phyloP scores from a whole-genome alignment of 225 moss, liverwort and hornwort species.

The Polytrichum commune region DNA sequence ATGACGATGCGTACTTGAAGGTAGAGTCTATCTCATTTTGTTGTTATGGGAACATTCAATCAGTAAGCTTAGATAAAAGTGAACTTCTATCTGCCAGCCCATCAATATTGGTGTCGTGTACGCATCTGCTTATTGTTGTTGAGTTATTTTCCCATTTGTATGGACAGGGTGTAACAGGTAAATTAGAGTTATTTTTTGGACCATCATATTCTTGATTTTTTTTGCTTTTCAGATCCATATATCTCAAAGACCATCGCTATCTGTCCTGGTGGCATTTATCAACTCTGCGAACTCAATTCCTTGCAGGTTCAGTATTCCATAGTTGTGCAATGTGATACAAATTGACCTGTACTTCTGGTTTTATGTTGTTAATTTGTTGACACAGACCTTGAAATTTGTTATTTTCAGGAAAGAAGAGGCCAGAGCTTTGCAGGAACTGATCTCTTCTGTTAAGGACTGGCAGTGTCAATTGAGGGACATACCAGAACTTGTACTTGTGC shows the following conservation, averaged over 20 bases:
- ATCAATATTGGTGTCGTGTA: too few relatives aligned
- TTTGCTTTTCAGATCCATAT: conserved; percentile 66
- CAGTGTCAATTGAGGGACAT: conserved; percentile 42
- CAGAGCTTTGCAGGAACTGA: conserved; percentile 49
- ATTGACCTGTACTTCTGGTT: background rate
- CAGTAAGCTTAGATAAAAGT: too few relatives aligned
- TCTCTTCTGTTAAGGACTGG: conserved; percentile 56
- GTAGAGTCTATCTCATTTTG: conserved; percentile 10
- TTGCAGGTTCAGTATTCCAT: conserved; percentile 64
- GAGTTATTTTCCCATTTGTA: too few relatives aligned
- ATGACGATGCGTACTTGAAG: conserved; percentile 60
- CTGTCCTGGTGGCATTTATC: conserved; percentile 51
- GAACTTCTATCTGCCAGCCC: too few relatives aligned
- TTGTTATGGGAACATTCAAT: too few relatives aligned
- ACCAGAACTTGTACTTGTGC: conserved; percentile 67
- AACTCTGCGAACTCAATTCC: conserved; percentile 46
- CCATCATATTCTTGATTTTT: too few relatives aligned
- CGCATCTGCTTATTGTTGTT: too few relatives aligned
- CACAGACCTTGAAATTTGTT: conserved; percentile 11
- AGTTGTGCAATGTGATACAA: background rate
- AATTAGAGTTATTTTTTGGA: too few relatives aligned
- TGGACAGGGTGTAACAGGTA: too few relatives aligned
- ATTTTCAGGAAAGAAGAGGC: conserved; percentile 69
- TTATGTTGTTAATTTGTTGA: background rate
- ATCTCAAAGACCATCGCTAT: conserved; percentile 50